Conservation (phyloP, 352 stramenopile genomes). For the Pythium rhizo-oryzae region DNA sequence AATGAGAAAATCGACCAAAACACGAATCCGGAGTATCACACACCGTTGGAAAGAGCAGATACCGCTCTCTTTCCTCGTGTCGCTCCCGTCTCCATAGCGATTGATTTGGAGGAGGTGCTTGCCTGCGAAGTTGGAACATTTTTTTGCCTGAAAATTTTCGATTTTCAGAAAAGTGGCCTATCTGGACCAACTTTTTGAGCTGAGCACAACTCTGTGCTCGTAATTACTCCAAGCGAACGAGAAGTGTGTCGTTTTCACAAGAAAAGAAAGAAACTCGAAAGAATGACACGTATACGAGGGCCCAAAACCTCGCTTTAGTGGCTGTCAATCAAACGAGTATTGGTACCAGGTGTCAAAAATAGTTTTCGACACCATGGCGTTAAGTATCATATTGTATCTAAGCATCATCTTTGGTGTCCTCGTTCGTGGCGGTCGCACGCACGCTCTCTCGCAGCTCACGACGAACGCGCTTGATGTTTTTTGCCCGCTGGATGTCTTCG, state of each 20-base stretch:
- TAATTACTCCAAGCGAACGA: not conserved
- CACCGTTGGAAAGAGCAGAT: not conserved
- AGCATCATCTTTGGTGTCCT: not conserved
- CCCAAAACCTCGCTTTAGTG: not conserved
- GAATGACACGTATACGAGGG: not conserved
- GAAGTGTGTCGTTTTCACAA: not conserved
- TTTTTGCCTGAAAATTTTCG: not conserved
- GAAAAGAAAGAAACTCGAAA: not conserved
- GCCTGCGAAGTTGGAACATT: not conserved
- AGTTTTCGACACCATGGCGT: not conserved
- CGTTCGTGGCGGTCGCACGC: too few relatives aligned
- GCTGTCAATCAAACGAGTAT: not conserved
- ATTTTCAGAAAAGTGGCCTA: not conserved
- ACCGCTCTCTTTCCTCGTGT: not conserved
- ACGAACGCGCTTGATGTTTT: not conserved
- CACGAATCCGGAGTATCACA: not conserved
- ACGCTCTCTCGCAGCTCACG: not conserved
- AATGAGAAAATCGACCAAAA: not conserved
- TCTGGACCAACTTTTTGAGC: not conserved
- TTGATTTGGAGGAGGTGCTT: not conserved
- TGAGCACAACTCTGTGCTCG: not conserved
- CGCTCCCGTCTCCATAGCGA: not conserved
- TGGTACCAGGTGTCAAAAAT: not conserved
- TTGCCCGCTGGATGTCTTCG: not conserved
- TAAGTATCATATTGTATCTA: not conserved